These are phyloP conservation scores for Botrytis hyacinthi DNA, from an alignment of 2,329 filamentous ascomycete genomes.

Conservation along the genomic window DNA sequence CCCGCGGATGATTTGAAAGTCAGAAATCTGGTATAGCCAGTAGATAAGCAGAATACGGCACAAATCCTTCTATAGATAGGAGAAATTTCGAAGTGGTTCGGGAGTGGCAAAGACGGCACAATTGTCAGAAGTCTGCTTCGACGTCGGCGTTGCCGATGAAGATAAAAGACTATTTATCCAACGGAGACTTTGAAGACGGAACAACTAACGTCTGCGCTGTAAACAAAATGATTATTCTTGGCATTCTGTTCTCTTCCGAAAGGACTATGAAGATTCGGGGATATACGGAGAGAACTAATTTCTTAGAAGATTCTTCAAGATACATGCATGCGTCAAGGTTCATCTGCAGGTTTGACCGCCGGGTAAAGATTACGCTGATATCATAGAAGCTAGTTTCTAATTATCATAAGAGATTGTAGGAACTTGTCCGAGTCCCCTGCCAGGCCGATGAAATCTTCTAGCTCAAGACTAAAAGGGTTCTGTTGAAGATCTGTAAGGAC, in stretches of 20 bases:
- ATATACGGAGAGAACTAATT: background rate
- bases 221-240: background rate
- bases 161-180: no score
- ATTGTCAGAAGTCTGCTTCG: background rate
- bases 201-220: background rate
- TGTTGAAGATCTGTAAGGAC: background rate
- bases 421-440: background rate
- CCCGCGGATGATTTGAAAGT: background rate
- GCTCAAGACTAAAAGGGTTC: background rate
- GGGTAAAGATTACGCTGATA: background rate
- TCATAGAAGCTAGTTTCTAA: background rate
- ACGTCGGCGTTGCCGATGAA: background rate
- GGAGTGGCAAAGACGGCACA: background rate
- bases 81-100: background rate
- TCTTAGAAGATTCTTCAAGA: background rate
- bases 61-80: background rate
- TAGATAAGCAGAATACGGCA: background rate
- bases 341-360: background rate
- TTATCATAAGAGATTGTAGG: no score
- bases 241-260: background rate
- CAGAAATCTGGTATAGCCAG: no score
- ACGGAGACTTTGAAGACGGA: background rate
- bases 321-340: background rate
- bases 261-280: background rate
- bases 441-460: background rate